Conservation (phyloP, 75 land plant species). For the Cupressus sempervirens region DNA sequence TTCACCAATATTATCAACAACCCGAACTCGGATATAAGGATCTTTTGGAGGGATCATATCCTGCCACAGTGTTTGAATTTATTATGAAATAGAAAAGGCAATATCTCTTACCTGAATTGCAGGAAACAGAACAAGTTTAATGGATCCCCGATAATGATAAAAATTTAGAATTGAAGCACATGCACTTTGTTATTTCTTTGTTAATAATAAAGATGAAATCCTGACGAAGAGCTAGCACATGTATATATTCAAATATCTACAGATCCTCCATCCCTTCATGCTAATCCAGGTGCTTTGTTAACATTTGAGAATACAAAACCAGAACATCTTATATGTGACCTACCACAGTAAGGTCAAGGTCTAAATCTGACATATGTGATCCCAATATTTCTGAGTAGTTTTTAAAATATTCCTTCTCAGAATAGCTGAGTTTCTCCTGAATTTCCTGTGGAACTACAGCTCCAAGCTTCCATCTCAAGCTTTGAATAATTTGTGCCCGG, state of each 20-base stretch:
- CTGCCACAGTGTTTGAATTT: constrained; percentile 23
- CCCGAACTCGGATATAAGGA: constrained; percentile 86
- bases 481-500: constrained; percentile 65
- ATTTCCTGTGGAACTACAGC: constrained; percentile 83
- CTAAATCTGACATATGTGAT: constrained; percentile 73
- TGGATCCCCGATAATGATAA: not conserved
- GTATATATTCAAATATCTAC: not conserved
- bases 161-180: not conserved
- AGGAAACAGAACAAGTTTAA: not conserved
- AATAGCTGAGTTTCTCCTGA: constrained; percentile 53
- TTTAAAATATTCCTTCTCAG: constrained; percentile 80
- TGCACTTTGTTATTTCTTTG: not conserved
- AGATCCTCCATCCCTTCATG: not conserved
- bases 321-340: constrained; percentile 4
- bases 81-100: not conserved
- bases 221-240: not conserved
- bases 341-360: constrained; percentile 91
- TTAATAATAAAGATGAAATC: not conserved
- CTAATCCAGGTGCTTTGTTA: not conserved
- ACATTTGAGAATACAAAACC: not conserved
- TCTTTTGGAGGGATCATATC: constrained; percentile 91
- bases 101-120: constrained; percentile 1
- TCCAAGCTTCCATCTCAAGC: constrained; percentile 84
- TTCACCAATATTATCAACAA: constrained; percentile 74
- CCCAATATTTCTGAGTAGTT: constrained; percentile 67